Conservation (phyloP, 495 filamentous ascomycete genomes). For the Tirmania nivea region DNA sequence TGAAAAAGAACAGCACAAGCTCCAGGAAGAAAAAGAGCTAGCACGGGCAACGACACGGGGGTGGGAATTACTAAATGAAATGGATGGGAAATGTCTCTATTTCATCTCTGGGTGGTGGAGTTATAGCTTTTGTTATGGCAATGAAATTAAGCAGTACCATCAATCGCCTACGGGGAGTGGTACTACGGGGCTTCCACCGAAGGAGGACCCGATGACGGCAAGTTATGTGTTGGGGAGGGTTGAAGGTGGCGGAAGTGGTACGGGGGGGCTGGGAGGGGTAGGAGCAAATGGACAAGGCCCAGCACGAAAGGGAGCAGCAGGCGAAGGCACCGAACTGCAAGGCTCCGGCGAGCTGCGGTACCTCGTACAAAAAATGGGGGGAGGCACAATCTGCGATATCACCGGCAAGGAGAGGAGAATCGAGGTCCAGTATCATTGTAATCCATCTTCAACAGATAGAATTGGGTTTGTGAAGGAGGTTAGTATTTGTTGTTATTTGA, state of each 20-base stretch:
- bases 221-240: conserved; percentile 46
- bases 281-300: conserved; percentile 21
- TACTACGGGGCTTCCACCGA: conserved; percentile 44
- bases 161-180: conserved; percentile 36
- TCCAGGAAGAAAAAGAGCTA: conserved; percentile 67
- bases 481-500: conserved; percentile 78
- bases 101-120: conserved; percentile 91
- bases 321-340: conserved; percentile 33
- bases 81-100: conserved; percentile 77
- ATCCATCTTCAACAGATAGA: conserved; percentile 54
- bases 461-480: conserved; percentile 94
- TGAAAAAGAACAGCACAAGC: conserved; percentile 38
- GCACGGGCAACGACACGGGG: conserved; percentile 63
- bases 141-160: conserved; percentile 79
- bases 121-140: conserved; percentile 85
- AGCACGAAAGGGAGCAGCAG: conserved; percentile 18
- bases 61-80: conserved; percentile 69
- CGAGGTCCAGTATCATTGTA: conserved; percentile 86
- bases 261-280: conserved; percentile 9
- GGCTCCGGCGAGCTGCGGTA: conserved; percentile 69
- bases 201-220: conserved; percentile 50
- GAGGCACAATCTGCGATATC: conserved; percentile 79
- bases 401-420: conserved; percentile 68
- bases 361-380: conserved; percentile 65
- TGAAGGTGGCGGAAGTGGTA: conserved; percentile 23